Conservation (phyloP, 441 rosid genomes). For the Brassica hybrid region DNA sequence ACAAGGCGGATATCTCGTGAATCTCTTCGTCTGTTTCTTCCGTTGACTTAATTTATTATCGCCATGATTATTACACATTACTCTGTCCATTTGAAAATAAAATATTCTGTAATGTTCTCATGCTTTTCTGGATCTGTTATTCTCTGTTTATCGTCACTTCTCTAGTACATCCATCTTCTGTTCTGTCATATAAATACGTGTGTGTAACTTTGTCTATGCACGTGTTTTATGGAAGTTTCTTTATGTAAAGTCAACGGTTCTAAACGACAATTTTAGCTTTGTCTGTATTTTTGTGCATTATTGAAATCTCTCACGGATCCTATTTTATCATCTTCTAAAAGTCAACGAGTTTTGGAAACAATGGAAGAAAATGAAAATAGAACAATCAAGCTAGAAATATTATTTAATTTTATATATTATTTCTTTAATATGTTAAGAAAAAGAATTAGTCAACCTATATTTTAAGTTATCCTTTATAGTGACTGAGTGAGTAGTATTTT, state of each 20-base stretch:
- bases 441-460: neutral
- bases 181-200: constrained; percentile 32
- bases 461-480: neutral
- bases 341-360: constrained; percentile 32
- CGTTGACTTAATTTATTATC: constrained; percentile 42
- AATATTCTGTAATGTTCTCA: constrained; percentile 13
- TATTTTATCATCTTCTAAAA: constrained; percentile 24
- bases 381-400: neutral
- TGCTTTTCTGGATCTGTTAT: constrained; percentile 34
- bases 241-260: constrained; percentile 37
- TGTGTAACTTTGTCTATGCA: constrained; percentile 36
- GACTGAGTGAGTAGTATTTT: neutral
- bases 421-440: neutral
- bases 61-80: neutral
- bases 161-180: constrained; percentile 34
- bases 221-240: constrained; percentile 44
- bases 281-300: constrained; percentile 36
- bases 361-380: constrained; percentile 17
- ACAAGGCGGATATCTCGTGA: constrained; percentile 42
- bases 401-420: neutral
- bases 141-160: constrained; percentile 43
- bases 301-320: constrained; percentile 31
- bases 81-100: neutral
- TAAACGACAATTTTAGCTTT: constrained; percentile 37
- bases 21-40: constrained; percentile 41